Evolutionary conservation across 2,329 filamentous ascomycete species (phyloP).

Genomic region (Sporothrix pallida): DNA sequence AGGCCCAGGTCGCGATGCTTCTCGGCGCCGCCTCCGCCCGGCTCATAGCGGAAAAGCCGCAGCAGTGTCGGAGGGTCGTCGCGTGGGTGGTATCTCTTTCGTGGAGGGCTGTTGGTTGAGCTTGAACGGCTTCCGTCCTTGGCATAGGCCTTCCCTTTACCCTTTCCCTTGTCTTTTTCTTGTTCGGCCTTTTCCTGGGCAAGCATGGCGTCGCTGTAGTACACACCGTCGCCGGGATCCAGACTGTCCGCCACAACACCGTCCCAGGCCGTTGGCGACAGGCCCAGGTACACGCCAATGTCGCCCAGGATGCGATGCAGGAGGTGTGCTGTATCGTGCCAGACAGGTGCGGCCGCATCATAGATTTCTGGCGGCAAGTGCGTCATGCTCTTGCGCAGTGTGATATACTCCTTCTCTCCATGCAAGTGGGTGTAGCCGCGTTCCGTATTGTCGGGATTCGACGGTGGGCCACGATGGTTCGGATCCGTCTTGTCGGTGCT

Average conservation of each 20-base stretch:
- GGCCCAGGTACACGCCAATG: slow-evolving; percentile 34
- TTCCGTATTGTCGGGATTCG: slow-evolving; percentile 34
- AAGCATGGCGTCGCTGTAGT: neutral
- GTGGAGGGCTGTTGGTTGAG: neutral
- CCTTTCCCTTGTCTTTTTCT: neutral
- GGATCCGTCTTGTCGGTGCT: slow-evolving; percentile 4
- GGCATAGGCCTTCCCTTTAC: neutral
- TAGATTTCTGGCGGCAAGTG: slow-evolving; percentile 32
- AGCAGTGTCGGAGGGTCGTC: slow-evolving; percentile 39
- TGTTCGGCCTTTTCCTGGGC: neutral
- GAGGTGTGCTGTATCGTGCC: slow-evolving; percentile 38
- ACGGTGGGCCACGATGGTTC: slow-evolving; percentile 29
- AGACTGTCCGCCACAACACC: slow-evolving; percentile 36
- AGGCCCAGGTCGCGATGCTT: slow-evolving; percentile 39
- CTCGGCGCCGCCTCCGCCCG: slow-evolving; percentile 38
- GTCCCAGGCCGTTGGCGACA: slow-evolving; percentile 36
- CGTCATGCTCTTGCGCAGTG: slow-evolving; percentile 37
- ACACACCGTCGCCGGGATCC: slow-evolving; percentile 22
- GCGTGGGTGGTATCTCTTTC: slow-evolving; percentile 20
- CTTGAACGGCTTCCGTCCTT: neutral
- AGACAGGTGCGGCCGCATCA: slow-evolving; percentile 30
- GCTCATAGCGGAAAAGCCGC: slow-evolving; percentile 40
- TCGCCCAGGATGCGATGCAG: slow-evolving; percentile 40
- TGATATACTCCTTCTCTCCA: slow-evolving; percentile 40
- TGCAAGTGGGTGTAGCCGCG: slow-evolving; percentile 35